Evolutionary conservation across 768 basidiomycete species (phyloP).

Genomic region (Russula emetica): DNA sequence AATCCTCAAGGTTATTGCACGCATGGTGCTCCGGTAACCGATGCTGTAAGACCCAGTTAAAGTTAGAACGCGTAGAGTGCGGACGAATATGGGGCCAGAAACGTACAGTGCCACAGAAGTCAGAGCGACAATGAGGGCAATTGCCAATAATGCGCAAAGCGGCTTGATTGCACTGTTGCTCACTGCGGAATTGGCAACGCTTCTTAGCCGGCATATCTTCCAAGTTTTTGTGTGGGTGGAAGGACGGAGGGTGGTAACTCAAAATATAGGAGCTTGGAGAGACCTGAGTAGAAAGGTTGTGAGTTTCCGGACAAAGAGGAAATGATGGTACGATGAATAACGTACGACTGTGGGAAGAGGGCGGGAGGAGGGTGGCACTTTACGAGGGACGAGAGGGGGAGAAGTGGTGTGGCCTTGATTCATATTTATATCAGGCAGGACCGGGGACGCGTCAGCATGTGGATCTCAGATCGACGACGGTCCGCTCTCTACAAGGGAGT

Average conservation of each 20-base stretch:
- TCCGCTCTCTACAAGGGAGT: not conserved
- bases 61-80: conserved; percentile 19
- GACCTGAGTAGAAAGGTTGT: not conserved
- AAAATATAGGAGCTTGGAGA: not conserved
- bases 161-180: conserved; percentile 67
- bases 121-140: conserved; percentile 72
- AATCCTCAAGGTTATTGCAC: conserved; percentile 79
- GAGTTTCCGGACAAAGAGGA: not conserved
- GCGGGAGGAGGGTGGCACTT: not conserved
- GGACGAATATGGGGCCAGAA: not conserved
- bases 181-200: conserved; percentile 68
- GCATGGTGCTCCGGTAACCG: conserved; percentile 86
- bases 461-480: conserved; percentile 27
- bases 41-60: conserved; percentile 47
- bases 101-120: conserved; percentile 76
- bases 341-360: conserved; percentile 7
- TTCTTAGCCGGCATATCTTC: conserved; percentile 74
- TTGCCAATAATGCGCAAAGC: conserved; percentile 80
- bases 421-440: conserved; percentile 28
- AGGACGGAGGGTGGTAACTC: not conserved
- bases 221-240: not conserved
- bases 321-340: not conserved
- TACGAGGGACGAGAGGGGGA: not conserved
- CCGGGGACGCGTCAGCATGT: conserved; percentile 29
- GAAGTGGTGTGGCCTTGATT: conserved; percentile 10